Percentiles rank a stretch among this genome's conserved stretches.
Evolutionary conservation across 176 grass and related monocot genomes (phyloP).

Genomic region (Zizania latifolia): DNA sequence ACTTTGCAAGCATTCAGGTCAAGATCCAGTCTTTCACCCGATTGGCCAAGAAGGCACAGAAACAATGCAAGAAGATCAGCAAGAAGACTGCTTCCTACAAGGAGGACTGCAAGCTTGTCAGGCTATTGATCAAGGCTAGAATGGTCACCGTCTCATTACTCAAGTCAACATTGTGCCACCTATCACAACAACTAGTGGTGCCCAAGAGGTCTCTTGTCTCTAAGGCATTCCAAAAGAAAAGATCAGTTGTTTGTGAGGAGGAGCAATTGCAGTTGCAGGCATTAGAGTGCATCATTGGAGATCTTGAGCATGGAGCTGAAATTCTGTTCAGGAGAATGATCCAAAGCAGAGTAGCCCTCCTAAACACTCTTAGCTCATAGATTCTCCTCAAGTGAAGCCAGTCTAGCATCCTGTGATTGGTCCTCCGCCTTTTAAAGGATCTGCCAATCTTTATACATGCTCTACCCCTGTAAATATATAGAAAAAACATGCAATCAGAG

Average conservation of each 20-base stretch:
- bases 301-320: slow-evolving; percentile 38
- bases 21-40: slow-evolving; percentile 35
- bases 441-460: not conserved
- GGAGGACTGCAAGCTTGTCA: slow-evolving; percentile 6
- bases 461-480: slow-evolving; percentile 31
- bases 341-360: slow-evolving; percentile 50
- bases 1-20: slow-evolving; percentile 2
- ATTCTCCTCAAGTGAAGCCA: slow-evolving; percentile 2
- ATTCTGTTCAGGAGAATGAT: slow-evolving; percentile 50
- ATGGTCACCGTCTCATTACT: slow-evolving; percentile 35
- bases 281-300: slow-evolving; percentile 29
- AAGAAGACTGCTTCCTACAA: slow-evolving; percentile 26
- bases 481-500: not conserved
- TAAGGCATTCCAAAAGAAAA: slow-evolving; percentile 35
- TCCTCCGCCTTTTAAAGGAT: slow-evolving; percentile 39
- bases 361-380: slow-evolving; percentile 46
- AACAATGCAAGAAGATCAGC: slow-evolving; percentile 45
- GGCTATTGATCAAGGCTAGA: slow-evolving; percentile 39
- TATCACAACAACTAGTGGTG: slow-evolving; percentile 13
- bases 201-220: slow-evolving; percentile 44
- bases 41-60: slow-evolving; percentile 43
- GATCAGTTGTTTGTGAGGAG: slow-evolving; percentile 19
- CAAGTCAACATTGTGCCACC: slow-evolving; percentile 3
- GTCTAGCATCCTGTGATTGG: slow-evolving; percentile 31
- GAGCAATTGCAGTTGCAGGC: slow-evolving; percentile 26